Conservation (phyloP, 2,329 filamentous ascomycete species). For the Scytalidium lignicola region DNA sequence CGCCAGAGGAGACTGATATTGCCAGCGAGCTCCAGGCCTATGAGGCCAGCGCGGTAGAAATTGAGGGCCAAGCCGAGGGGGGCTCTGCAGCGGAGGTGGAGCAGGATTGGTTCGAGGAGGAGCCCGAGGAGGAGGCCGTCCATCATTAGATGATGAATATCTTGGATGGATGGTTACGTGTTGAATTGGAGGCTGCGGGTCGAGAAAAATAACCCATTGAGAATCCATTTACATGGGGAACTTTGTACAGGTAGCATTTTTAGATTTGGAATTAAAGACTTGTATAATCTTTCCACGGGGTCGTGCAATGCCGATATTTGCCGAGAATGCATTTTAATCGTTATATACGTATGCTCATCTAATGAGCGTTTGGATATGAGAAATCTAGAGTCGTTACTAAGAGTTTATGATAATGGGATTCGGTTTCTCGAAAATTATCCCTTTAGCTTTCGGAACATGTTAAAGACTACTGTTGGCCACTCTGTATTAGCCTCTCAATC, state of each 20-base stretch:
- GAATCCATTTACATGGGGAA: constrained; percentile 20
- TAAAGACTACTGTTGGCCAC: too few species aligned
- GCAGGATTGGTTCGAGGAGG: constrained; percentile 79
- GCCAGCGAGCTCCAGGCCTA: constrained; percentile 90
- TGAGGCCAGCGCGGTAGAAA: constrained; percentile 88
- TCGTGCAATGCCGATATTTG: background rate
- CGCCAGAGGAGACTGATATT: constrained; percentile 91
- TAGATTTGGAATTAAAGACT: constrained; percentile 1
- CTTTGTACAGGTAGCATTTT: constrained; percentile 16
- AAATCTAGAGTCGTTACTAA: too few species aligned
- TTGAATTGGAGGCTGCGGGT: background rate
- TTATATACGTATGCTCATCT: too few species aligned
- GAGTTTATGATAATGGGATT: too few species aligned
- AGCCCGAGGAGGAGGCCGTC: constrained; percentile 47
- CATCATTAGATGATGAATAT: constrained; percentile 21
- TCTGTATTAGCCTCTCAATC: too few species aligned
- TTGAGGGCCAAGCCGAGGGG: constrained; percentile 74
- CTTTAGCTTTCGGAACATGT: too few species aligned
- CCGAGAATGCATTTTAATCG: too few species aligned
- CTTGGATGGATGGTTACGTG: background rate
- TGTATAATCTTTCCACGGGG: background rate
- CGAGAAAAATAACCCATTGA: constrained; percentile 13
- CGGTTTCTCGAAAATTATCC: too few species aligned
- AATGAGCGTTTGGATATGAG: too few species aligned
- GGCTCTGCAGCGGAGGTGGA: constrained; percentile 55